Evolutionary conservation across 257 asterid genomes (phyloP), one percentile per base, ranked within the genome.

Genomic region (Handroanthus guayacan): DNA sequence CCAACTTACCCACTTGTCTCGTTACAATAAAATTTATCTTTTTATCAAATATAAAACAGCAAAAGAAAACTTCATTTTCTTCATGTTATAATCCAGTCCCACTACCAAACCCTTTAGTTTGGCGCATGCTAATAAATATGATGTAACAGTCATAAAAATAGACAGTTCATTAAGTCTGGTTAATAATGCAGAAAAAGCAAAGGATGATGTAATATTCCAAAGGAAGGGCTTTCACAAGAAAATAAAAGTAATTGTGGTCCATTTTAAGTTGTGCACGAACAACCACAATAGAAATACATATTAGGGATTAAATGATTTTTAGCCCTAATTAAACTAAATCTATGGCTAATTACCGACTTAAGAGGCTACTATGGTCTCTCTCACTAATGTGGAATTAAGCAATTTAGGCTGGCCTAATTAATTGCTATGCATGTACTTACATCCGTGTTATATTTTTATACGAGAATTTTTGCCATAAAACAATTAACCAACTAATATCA

Each of bases 221-320:
- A 25, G 31, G 62, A 50, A 25, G 74, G n/a, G 20, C 44, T 65
- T 17, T 74, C 58, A 48, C 5, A 12, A n/a, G 18, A 5, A 12
- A 34, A 34, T 16, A 17, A 31, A 2, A n/a, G 25, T 12, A 51
- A 39, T 18, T 55, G 71, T 72, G 79, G 79, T 50, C 76, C 83
- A 56, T 50, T 48, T 61, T 10, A 68, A 36, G 56, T 13, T 68
- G 17, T 37, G 58, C 57, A 77, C 57, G 5, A 12, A 55, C 60
- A 1, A 13, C 62, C 69, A 76, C 61, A 4, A 56, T n/a, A 44
- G 10, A 57, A 67, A 65, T 9, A 13, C 74, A 62, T 10, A 31
- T 34, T 67, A 13, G 55, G 4, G 25, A 5, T 18, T 18, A 76
- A 57, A 47, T 54, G 38, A 25, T 45, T 45, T 45, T 31, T 38